A percentile compares a stretch with the other conserved stretches of the same genome.
Evolutionary conservation across 2,329 filamentous ascomycete species (phyloP).

Genomic region (Penicillium concentricum): DNA sequence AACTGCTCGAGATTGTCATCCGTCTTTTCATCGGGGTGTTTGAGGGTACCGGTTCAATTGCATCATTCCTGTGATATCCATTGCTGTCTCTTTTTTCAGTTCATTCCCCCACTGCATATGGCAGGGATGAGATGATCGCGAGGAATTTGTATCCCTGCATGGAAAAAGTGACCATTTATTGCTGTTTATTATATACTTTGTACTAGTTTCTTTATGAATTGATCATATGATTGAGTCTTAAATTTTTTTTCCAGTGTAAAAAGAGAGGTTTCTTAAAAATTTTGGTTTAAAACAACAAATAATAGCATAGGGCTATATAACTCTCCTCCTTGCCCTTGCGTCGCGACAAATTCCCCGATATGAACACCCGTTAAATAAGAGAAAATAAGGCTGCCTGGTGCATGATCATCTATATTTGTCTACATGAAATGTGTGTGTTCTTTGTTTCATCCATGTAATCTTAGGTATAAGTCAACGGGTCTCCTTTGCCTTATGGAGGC

Average conservation of each 20-base stretch:
- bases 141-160: constrained; percentile 22
- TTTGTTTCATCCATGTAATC: neutral
- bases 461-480: neutral
- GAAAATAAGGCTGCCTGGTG: neutral
- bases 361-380: neutral
- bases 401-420: neutral
- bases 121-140: constrained; percentile 37
- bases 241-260: neutral
- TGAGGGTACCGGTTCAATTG: constrained; percentile 30
- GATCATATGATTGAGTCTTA: constrained; percentile 13
- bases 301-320: neutral
- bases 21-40: constrained; percentile 24
- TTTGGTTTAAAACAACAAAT: neutral
- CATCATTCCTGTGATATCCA: constrained; percentile 38
- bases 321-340: neutral
- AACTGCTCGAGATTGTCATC: constrained; percentile 27
- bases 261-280: neutral
- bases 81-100: constrained; percentile 32
- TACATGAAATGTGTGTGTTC: neutral
- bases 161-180: constrained; percentile 23
- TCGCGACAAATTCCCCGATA: neutral
- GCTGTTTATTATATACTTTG: constrained; percentile 16
- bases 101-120: constrained; percentile 29
- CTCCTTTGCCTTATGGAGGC: neutral
- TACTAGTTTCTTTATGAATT: constrained; percentile 10